Evolutionary conservation across 1,284 basidiomycete genomes (phyloP), one percentile per base, ranked within the genome.

Genomic region (Ustilago cynodontis): DNA sequence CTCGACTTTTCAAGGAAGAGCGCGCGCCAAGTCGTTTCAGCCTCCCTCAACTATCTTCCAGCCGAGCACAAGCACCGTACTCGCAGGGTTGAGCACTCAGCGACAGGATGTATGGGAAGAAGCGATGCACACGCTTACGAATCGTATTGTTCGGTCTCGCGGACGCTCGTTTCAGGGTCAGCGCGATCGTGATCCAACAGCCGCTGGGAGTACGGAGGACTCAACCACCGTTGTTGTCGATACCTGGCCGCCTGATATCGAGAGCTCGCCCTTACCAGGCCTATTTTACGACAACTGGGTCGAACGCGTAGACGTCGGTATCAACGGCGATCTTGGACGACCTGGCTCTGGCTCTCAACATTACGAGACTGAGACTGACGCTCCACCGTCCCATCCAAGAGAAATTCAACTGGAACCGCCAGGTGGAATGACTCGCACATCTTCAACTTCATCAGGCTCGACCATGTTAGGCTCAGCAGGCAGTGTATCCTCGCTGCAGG

Each of bases 271-370:
- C 4, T 41, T 65, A 1, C 52, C 69, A 2, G 64, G 70, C 1
- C 54, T 72, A 1, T 72, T 72, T 31, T 64, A 72, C 49, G 70
- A 63, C 2, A 49, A 26, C 14, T 72, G 70, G 70, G 70, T 60
- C 6, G 64, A 67, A 33, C 33, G 37, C 3, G 64, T 66, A 3
- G 60, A 72, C 18, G 60, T 55, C 0, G 64, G 28, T 8, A 35
- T 72, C 14, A 47, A 72, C 13, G 70, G 70, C 11, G 59, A 72
- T 2, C 70, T 72, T 14, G 70, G 70, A 18, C 22, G 60, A 14
- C 51, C 55, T 13, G 55, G 58, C 1, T 71, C 69, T 0, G 26
- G 33, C 2, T 29, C 43, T 43, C 41, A 16, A 22, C 10, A 31
- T 20, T 1, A 20, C 20, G 26, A 18, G 18, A 16, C 6, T 18